Evolutionary conservation across 2,329 filamentous ascomycete genomes (phyloP).

Genomic region (Sclerotinia nivalis): DNA sequence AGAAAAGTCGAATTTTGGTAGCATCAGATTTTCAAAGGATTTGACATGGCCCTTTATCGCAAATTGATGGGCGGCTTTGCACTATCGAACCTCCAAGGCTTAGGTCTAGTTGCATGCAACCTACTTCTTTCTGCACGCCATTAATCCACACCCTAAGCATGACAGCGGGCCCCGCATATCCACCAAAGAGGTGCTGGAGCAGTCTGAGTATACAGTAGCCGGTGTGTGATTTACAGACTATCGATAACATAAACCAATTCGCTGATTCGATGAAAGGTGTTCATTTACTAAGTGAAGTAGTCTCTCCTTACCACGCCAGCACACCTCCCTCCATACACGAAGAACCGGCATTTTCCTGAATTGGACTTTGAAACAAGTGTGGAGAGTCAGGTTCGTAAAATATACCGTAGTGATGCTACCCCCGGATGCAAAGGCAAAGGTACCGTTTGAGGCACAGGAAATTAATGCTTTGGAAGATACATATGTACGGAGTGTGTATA

Average conservation of each 20-base stretch:
- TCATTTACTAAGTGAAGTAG: background rate
- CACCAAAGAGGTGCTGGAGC: background rate
- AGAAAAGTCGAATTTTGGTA: background rate
- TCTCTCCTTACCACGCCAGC: background rate
- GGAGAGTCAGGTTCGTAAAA: background rate
- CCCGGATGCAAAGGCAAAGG: background rate
- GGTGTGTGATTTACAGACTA: background rate
- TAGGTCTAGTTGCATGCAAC: background rate
- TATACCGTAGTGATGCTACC: background rate
- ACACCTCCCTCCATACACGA: background rate
- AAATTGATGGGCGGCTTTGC: background rate
- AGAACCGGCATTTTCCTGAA: background rate
- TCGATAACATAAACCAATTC: background rate
- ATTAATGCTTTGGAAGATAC: background rate
- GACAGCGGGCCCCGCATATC: conserved; percentile 1
- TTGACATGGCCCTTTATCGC: background rate
- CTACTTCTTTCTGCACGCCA: background rate
- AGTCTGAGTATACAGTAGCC: background rate
- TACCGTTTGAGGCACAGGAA: background rate
- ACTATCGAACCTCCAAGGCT: background rate
- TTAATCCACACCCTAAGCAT: background rate
- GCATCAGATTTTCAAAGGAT: no score
- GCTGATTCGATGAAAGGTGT: background rate
- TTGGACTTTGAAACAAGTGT: conserved; percentile 3
- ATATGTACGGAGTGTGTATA: background rate